Evolutionary conservation across 805 yeast species (phyloP).

Genomic region (Cyberlindnera maclurae): DNA sequence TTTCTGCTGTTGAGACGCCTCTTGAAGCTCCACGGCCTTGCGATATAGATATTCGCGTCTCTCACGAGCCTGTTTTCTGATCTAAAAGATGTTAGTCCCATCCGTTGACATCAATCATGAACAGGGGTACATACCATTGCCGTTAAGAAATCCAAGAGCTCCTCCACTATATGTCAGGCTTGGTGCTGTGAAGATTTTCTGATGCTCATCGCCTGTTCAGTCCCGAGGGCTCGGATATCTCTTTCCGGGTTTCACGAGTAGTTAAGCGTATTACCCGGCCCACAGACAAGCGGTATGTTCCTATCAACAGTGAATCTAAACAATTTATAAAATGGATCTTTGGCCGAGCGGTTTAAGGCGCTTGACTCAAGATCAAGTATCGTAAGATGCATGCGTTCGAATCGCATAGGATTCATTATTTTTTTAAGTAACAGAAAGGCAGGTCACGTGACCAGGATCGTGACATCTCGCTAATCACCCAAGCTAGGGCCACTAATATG

Average conservation of each 20-base stretch:
- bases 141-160: neutral
- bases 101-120: neutral
- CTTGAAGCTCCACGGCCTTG: slow-evolving; percentile 85
- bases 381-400: slow-evolving; percentile 21
- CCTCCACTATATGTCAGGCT: neutral
- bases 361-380: slow-evolving; percentile 21
- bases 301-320: neutral
- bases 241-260: neutral
- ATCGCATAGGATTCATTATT: slow-evolving; percentile 19
- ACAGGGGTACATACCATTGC: neutral
- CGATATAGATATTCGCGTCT: slow-evolving; percentile 89
- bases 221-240: neutral
- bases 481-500: too few species aligned
- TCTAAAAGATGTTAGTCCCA: slow-evolving; percentile 5
- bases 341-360: slow-evolving; percentile 23
- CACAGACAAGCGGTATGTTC: too few species aligned
- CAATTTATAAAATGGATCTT: slow-evolving; percentile 11
- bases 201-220: neutral
- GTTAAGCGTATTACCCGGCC: neutral
- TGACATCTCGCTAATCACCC: too few species aligned
- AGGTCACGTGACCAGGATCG: too few species aligned
- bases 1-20: slow-evolving; percentile 76
- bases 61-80: slow-evolving; percentile 90
- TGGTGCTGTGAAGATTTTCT: neutral
- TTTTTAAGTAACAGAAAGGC: slow-evolving; percentile 4